phyloP scores from a whole-genome alignment of 345 rosid species.

The Xanthoceras sorbifolium region DNA sequence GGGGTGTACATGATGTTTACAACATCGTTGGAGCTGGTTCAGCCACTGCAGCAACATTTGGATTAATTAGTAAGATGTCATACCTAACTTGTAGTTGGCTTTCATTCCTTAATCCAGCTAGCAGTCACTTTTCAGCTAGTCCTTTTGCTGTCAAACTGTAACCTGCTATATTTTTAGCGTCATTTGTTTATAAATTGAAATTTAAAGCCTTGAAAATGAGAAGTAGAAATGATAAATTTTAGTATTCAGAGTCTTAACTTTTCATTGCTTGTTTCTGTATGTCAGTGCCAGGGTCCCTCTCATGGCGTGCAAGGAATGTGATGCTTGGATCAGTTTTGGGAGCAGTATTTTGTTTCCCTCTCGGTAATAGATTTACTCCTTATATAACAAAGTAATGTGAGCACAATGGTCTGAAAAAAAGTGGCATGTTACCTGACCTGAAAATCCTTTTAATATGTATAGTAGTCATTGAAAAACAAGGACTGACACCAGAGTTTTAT shows the following conservation, averaged over 20 bases:
- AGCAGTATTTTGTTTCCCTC: constrained; percentile 75
- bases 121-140: not conserved
- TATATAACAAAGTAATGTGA: not conserved
- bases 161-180: not conserved
- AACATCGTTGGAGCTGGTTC: constrained; percentile 93
- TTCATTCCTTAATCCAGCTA: not conserved
- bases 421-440: not conserved
- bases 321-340: constrained; percentile 77
- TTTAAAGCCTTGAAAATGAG: not conserved
- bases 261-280: constrained; percentile 10
- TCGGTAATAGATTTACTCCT: constrained; percentile 48
- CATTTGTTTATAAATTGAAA: not conserved
- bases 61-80: constrained; percentile 61
- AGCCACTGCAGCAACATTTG: constrained; percentile 90
- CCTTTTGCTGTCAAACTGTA: not conserved
- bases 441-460: not conserved
- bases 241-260: not conserved
- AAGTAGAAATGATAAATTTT: not conserved
- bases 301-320: constrained; percentile 86
- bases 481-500: not conserved
- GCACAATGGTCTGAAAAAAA: not conserved
- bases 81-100: not conserved
- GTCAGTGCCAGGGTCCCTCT: constrained; percentile 82
- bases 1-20: constrained; percentile 77
- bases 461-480: not conserved